Conservation (phyloP, 768 basidiomycete species). For the Mycena amicta region DNA sequence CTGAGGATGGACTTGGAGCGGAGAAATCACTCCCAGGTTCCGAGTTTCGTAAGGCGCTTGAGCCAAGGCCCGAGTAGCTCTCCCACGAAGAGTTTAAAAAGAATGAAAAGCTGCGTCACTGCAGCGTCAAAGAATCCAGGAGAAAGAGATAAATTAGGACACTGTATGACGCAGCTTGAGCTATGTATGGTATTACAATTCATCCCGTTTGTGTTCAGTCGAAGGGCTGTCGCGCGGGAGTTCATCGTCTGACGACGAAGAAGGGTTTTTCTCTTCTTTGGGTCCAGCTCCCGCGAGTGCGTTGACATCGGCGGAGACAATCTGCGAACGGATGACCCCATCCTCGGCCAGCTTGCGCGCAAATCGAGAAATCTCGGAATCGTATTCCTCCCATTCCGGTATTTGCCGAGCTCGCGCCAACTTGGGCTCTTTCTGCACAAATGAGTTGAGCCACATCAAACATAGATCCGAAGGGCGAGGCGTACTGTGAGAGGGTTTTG, state of each 20-base stretch:
- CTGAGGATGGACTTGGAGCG: too few species aligned
- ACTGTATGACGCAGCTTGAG: not conserved
- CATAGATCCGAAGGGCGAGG: slow-evolving; percentile 10
- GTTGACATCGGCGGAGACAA: slow-evolving; percentile 69
- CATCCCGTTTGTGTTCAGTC: not conserved
- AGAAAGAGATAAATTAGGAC: not conserved
- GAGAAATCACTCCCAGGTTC: too few species aligned
- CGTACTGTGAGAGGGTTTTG: slow-evolving; percentile 92
- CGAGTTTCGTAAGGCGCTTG: too few species aligned
- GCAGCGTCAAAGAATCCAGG: not conserved
- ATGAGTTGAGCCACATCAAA: slow-evolving; percentile 2
- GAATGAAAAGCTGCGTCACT: not conserved
- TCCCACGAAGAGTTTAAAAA: too few species aligned
- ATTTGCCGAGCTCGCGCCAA: slow-evolving; percentile 90
- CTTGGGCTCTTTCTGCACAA: slow-evolving; percentile 95
- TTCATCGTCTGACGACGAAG: not conserved
- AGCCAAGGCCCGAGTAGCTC: too few species aligned
- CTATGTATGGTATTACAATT: not conserved
- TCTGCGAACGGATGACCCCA: slow-evolving; percentile 68
- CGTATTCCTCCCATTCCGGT: slow-evolving; percentile 97
- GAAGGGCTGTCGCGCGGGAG: not conserved
- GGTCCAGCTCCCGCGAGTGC: slow-evolving; percentile 59
- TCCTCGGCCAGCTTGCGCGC: slow-evolving; percentile 70
- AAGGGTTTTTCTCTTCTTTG: slow-evolving; percentile 7
- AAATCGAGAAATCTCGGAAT: slow-evolving; percentile 85